A percentile compares a stretch with the other conserved stretches of the same genome.
phyloP scores from a whole-genome alignment of 2,329 filamentous ascomycete genomes.

The Aspergillus quadrilineatus region DNA sequence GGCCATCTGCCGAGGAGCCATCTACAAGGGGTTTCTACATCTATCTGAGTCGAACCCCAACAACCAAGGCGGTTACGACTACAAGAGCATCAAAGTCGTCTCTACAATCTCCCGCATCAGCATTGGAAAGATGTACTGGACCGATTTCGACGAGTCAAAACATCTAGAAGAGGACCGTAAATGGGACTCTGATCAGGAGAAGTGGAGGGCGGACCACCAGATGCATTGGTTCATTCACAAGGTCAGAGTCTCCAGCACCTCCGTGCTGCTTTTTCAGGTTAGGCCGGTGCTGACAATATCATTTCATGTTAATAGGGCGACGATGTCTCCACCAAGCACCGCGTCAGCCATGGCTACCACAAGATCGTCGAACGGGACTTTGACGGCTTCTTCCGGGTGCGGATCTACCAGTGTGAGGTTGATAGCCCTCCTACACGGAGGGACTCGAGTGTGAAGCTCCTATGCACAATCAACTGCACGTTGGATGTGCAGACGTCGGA shows the following conservation, averaged over 20 bases:
- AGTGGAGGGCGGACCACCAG: not conserved
- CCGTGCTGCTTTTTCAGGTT: not conserved
- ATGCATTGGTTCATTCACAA: constrained; percentile 5
- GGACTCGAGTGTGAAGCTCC: not conserved
- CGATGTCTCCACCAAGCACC: not conserved
- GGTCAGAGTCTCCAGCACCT: not conserved
- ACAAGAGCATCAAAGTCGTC: not conserved
- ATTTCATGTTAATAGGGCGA: not conserved
- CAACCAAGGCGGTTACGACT: not conserved
- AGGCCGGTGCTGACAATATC: not conserved
- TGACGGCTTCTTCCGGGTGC: not conserved
- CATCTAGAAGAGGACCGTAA: not conserved
- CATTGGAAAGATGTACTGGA: not conserved
- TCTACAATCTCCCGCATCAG: not conserved
- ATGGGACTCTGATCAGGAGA: not conserved
- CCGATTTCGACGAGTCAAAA: not conserved
- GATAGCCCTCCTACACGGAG: not conserved
- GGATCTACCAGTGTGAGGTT: constrained; percentile 4
- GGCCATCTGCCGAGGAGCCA: constrained; percentile 1
- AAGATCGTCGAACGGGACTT: not conserved
- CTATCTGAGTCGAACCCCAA: not conserved
- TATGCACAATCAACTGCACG: not conserved
- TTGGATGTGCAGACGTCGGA: not conserved
- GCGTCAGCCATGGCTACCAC: not conserved
- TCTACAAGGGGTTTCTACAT: not conserved